phyloP scores from a whole-genome alignment of 169 alveolate genomes.

The Cytauxzoon felis region DNA sequence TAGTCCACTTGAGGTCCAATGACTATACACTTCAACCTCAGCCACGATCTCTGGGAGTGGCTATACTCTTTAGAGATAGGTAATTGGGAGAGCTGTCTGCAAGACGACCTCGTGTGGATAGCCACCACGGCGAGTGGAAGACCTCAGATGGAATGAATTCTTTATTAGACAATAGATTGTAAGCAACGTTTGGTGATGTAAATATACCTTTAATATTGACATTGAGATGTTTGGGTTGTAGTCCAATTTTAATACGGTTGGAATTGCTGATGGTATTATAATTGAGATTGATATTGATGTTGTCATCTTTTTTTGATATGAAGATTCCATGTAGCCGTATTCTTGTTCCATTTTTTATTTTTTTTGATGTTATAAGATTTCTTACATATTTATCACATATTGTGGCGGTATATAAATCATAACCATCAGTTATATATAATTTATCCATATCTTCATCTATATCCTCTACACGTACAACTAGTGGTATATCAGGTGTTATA shows the following conservation, averaged over 20 bases:
- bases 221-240: conserved; percentile 38
- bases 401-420: not conserved
- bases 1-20: too few relatives aligned
- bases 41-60: too few relatives aligned
- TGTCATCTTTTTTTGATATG: not conserved
- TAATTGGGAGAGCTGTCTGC: too few relatives aligned
- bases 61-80: too few relatives aligned
- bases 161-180: too few relatives aligned
- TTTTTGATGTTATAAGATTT: conserved; percentile 5
- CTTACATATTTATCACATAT: conserved; percentile 38
- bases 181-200: too few relatives aligned
- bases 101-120: too few relatives aligned
- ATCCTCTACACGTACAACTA: conserved; percentile 39
- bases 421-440: conserved; percentile 34
- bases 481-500: conserved; percentile 31
- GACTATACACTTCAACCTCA: too few relatives aligned
- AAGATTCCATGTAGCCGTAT: conserved; percentile 40
- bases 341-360: conserved; percentile 23
- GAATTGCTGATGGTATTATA: conserved; percentile 30
- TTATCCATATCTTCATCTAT: conserved; percentile 8
- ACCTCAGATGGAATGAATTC: too few relatives aligned
- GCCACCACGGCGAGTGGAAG: too few relatives aligned
- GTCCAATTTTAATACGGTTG: conserved; percentile 14
- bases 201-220: conserved; percentile 43
- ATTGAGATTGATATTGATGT: not conserved